Conservation (phyloP, 1,139 yeast species). For the Entelexis paramagnoliae region DNA sequence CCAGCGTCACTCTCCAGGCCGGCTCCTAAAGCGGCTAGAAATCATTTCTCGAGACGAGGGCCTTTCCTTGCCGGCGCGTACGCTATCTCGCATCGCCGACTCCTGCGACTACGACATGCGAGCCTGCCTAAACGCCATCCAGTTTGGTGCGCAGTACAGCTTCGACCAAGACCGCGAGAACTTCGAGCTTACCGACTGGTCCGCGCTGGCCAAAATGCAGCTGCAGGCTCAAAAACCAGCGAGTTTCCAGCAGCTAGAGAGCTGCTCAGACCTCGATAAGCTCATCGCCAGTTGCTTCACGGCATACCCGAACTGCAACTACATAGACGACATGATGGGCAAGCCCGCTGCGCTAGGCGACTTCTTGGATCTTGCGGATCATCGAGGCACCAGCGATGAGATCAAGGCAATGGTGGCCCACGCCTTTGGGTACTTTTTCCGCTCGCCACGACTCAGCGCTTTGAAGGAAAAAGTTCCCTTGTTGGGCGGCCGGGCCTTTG, state of each 20-base stretch:
- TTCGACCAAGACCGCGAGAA: not conserved
- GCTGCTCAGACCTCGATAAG: constrained; percentile 45
- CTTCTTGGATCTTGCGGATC: constrained; percentile 59
- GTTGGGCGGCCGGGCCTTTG: constrained; percentile 1
- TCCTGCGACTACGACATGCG: constrained; percentile 76
- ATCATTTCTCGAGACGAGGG: constrained; percentile 44
- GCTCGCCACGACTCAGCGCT: constrained; percentile 15
- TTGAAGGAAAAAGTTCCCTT: not conserved
- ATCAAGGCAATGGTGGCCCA: constrained; percentile 16
- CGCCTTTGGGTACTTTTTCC: constrained; percentile 19
- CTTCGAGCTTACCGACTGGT: constrained; percentile 13
- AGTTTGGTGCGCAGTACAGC: constrained; percentile 36
- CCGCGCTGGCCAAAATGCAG: constrained; percentile 16
- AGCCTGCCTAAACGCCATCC: constrained; percentile 74
- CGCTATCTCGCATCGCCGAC: constrained; percentile 50
- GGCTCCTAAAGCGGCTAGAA: constrained; percentile 40
- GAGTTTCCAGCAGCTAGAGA: constrained; percentile 36
- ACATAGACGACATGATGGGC: constrained; percentile 54
- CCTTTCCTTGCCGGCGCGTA: constrained; percentile 32
- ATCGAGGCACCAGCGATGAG: constrained; percentile 34
- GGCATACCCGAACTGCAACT: constrained; percentile 44
- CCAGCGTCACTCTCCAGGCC: constrained; percentile 46
- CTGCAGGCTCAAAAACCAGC: constrained; percentile 11
- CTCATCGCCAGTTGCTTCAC: constrained; percentile 63
- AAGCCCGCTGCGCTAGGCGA: constrained; percentile 61